phyloP scores from a whole-genome alignment of 805 yeast species.

The Wickerhamomyces kurtzmanii region DNA sequence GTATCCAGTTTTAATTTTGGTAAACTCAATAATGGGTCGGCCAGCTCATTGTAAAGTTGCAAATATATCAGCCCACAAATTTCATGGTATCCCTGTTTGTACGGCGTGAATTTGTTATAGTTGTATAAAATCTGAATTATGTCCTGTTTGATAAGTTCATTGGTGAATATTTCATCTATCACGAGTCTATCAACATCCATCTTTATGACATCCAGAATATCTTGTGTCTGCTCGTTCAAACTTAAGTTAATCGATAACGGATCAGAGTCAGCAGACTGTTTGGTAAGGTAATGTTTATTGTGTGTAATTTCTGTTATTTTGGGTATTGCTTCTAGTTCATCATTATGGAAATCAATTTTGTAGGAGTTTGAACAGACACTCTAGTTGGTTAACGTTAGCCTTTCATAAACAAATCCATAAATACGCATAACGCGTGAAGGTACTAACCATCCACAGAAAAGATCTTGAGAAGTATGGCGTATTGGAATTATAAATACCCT shows the following conservation, averaged over 20 bases:
- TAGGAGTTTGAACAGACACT: constrained; percentile 13
- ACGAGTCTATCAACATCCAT: constrained; percentile 17
- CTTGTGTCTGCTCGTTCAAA: constrained; percentile 3
- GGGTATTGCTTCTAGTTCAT: constrained; percentile 9
- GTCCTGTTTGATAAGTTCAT: constrained; percentile 7
- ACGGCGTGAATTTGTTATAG: constrained; percentile 15
- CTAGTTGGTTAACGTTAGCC: neutral
- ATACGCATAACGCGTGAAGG: neutral
- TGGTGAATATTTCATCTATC: constrained; percentile 14
- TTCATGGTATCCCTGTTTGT: constrained; percentile 46
- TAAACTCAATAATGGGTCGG: constrained; percentile 4
- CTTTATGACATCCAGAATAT: constrained; percentile 12
- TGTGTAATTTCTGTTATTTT: neutral
- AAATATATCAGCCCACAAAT: constrained; percentile 36
- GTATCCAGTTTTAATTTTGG: constrained; percentile 21
- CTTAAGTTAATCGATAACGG: constrained; percentile 3
- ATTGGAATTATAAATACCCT: constrained; percentile 11
- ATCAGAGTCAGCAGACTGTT: constrained; percentile 1
- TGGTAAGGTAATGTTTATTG: neutral
- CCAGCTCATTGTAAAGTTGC: constrained; percentile 29
- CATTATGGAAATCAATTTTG: constrained; percentile 7
- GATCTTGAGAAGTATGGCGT: constrained; percentile 10
- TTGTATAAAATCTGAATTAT: constrained; percentile 15
- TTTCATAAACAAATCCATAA: neutral
- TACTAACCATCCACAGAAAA: constrained; percentile 10